Conservation (phyloP, 2,329 filamentous ascomycete species). For the Microdochium paspali region DNA sequence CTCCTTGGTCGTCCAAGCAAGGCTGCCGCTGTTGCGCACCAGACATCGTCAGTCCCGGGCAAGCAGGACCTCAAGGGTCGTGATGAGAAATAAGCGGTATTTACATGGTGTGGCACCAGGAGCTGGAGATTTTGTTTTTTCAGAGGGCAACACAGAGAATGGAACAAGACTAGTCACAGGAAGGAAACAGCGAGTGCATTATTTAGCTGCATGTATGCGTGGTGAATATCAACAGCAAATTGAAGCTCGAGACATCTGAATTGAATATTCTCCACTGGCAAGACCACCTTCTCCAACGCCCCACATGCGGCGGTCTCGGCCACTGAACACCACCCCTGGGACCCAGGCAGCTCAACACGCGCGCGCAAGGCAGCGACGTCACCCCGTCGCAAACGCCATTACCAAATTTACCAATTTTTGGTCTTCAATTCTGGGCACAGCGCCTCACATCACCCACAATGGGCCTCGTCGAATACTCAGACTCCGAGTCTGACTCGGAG, state of each 20-base stretch:
- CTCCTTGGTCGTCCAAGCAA: not conserved
- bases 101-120: not conserved
- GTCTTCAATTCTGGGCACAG: not conserved
- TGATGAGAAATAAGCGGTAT: not conserved
- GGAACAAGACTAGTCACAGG: too few relatives aligned
- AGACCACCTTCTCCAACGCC: too few relatives aligned
- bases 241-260: too few relatives aligned
- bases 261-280: too few relatives aligned
- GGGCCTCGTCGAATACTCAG: conserved; percentile 76
- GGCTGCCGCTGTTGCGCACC: not conserved
- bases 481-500: conserved; percentile 65
- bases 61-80: not conserved
- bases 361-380: too few relatives aligned
- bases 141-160: too few relatives aligned
- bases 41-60: not conserved
- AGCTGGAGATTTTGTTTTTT: not conserved
- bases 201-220: too few relatives aligned
- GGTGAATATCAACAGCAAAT: too few relatives aligned
- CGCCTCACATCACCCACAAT: conserved; percentile 31
- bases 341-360: too few relatives aligned
- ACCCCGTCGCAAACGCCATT: not conserved
- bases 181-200: too few relatives aligned
- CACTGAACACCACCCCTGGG: too few relatives aligned
- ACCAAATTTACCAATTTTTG: not conserved
- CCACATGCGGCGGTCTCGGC: too few relatives aligned